A percentile compares a stretch with the other conserved stretches of the same genome.
These are phyloP conservation scores for Pseudogymnoascus verrucosus DNA, from an alignment of 2,329 filamentous ascomycete species.

Conservation along the genomic window DNA sequence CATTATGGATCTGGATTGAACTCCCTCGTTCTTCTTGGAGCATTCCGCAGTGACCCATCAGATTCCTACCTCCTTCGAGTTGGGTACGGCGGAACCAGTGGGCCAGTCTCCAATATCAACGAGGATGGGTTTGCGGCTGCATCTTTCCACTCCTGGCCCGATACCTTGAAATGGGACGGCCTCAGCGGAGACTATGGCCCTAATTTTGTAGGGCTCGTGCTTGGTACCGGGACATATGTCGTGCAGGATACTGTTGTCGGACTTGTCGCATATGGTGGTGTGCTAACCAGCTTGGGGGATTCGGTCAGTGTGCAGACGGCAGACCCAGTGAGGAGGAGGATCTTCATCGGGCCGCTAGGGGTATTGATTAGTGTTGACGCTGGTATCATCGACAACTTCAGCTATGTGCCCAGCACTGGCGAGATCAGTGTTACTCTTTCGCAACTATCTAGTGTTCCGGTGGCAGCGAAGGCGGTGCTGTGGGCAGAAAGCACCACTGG, in stretches of 20 bases:
- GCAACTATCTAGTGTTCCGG: neutral
- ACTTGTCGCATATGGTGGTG: constrained; percentile 42
- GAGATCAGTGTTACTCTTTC: neutral
- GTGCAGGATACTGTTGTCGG: constrained; percentile 38
- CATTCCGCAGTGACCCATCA: constrained; percentile 39
- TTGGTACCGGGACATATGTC: constrained; percentile 44
- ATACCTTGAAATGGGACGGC: constrained; percentile 47
- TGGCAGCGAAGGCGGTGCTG: neutral
- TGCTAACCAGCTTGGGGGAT: constrained; percentile 23
- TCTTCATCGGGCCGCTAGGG: constrained; percentile 41
- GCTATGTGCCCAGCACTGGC: constrained; percentile 20
- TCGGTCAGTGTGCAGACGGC: constrained; percentile 32
- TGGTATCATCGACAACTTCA: constrained; percentile 34
- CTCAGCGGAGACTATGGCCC: constrained; percentile 51
- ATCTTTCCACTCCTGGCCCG: constrained; percentile 49
- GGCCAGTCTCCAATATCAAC: constrained; percentile 48
- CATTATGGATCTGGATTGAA: constrained; percentile 55
- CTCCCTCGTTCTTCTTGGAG: constrained; percentile 43
- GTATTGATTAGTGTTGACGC: constrained; percentile 36
- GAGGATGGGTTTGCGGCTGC: constrained; percentile 45
- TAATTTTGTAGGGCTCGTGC: constrained; percentile 40
- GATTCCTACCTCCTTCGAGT: constrained; percentile 45
- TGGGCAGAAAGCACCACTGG: neutral
- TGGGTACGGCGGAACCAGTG: constrained; percentile 46
- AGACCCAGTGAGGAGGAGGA: constrained; percentile 39